Percentiles rank a stretch among this genome's conserved stretches.
phyloP scores from a whole-genome alignment of 768 basidiomycete genomes.

The Boletus subparvulus region DNA sequence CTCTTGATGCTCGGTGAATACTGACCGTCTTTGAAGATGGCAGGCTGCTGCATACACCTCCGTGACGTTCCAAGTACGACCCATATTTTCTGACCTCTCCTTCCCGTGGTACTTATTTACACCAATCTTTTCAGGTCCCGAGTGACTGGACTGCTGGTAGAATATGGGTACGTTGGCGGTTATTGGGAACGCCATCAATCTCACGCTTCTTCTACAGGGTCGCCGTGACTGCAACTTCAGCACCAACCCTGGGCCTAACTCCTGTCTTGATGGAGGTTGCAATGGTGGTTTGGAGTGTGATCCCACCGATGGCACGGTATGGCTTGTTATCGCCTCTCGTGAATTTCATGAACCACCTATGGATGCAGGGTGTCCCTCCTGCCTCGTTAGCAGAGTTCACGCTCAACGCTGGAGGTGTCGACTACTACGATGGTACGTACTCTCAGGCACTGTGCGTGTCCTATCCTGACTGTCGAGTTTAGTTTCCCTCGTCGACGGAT shows the following conservation, averaged over 20 bases:
- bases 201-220: constrained; percentile 27
- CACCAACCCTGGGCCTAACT: constrained; percentile 48
- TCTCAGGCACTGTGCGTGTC: neutral
- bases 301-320: constrained; percentile 47
- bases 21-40: constrained; percentile 30
- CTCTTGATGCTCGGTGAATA: neutral
- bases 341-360: neutral
- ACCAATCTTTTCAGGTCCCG: constrained; percentile 42
- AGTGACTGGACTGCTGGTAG: constrained; percentile 65
- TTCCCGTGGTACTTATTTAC: neutral
- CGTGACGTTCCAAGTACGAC: constrained; percentile 29
- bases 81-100: neutral
- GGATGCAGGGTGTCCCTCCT: constrained; percentile 58
- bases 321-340: neutral
- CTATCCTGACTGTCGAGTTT: neutral
- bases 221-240: constrained; percentile 64
- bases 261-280: constrained; percentile 66
- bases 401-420: constrained; percentile 43
- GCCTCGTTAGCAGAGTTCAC: constrained; percentile 70
- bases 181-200: neutral
- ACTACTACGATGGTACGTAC: constrained; percentile 61
- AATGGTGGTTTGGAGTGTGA: constrained; percentile 67
- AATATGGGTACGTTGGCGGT: constrained; percentile 49
- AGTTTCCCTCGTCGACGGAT: constrained; percentile 70
- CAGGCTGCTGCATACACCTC: constrained; percentile 27